phyloP scores from a whole-genome alignment of 2,329 filamentous ascomycete genomes.

The Exserohilum rostratum region DNA sequence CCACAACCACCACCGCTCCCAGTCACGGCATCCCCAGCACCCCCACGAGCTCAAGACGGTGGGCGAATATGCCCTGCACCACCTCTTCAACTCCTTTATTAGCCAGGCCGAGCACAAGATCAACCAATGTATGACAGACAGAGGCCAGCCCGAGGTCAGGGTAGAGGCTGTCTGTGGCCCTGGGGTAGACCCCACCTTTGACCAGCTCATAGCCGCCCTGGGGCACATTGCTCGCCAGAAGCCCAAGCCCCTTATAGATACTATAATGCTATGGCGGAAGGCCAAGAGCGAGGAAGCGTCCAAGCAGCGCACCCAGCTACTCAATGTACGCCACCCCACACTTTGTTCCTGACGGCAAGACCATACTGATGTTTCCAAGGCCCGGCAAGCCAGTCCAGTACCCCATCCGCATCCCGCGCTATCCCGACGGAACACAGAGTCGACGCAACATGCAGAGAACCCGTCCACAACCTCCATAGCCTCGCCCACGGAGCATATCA shows the following conservation, averaged over 20 bases:
- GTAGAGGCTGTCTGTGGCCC: constrained; percentile 91
- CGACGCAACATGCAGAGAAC: constrained; percentile 36
- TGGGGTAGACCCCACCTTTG: constrained; percentile 85
- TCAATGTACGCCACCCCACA: constrained; percentile 31
- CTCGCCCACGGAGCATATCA: constrained; percentile 36
- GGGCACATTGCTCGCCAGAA: constrained; percentile 94
- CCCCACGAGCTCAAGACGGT: constrained; percentile 85
- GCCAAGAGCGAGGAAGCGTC: constrained; percentile 86
- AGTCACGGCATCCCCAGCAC: constrained; percentile 66
- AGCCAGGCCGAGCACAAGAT: constrained; percentile 96
- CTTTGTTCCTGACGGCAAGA: background rate
- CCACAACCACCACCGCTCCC: constrained; percentile 78
- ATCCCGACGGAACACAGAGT: constrained; percentile 48
- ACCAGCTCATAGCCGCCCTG: constrained; percentile 90
- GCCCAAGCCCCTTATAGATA: constrained; percentile 93
- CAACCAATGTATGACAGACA: constrained; percentile 80
- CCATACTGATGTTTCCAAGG: constrained; percentile 32
- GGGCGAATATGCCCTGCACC: constrained; percentile 96
- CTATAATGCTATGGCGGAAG: constrained; percentile 98
- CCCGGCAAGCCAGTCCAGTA: constrained; percentile 35
- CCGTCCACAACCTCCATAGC: constrained; percentile 34
- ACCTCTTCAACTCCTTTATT: constrained; percentile 97
- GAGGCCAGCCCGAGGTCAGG: constrained; percentile 79
- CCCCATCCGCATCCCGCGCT: constrained; percentile 31
- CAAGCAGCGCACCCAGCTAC: constrained; percentile 39